Evolutionary conservation across 352 stramenopile species (phyloP).

Genomic region (Phytophthora sp.): DNA sequence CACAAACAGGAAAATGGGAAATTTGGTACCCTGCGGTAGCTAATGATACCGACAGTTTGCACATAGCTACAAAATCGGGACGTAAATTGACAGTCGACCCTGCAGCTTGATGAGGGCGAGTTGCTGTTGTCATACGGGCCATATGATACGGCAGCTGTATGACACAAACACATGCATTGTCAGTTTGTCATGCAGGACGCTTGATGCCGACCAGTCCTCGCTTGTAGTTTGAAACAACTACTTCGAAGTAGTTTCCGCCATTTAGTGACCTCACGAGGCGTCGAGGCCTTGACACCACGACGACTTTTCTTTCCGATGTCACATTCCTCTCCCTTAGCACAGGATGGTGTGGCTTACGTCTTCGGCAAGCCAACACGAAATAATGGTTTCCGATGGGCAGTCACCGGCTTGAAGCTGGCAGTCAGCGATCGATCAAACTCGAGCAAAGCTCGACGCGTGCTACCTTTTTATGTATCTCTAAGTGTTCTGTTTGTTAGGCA

Average conservation of each 20-base stretch:
- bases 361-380: conserved; percentile 14
- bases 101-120: no score
- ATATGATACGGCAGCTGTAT: no score
- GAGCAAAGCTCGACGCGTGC: neutral
- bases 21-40: conserved; percentile 1
- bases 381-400: conserved; percentile 20
- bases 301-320: neutral
- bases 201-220: no score
- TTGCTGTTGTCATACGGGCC: no score
- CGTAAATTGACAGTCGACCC: no score
- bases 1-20: no score
- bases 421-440: neutral
- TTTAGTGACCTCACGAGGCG: no score
- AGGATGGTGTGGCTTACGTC: conserved; percentile 21
- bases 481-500: neutral
- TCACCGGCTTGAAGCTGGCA: conserved; percentile 11
- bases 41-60: conserved; percentile 5
- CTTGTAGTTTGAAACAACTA: no score
- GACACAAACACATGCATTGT: no score
- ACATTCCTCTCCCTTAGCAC: conserved; percentile 20
- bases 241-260: no score
- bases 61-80: no score
- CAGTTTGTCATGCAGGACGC: no score
- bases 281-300: conserved; percentile 6
- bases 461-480: neutral